A percentile compares a stretch with the other conserved stretches of the same genome.
These are phyloP conservation scores for Apiotrichum montevideense DNA, from an alignment of 1,284 basidiomycete species.

Conservation along the genomic window DNA sequence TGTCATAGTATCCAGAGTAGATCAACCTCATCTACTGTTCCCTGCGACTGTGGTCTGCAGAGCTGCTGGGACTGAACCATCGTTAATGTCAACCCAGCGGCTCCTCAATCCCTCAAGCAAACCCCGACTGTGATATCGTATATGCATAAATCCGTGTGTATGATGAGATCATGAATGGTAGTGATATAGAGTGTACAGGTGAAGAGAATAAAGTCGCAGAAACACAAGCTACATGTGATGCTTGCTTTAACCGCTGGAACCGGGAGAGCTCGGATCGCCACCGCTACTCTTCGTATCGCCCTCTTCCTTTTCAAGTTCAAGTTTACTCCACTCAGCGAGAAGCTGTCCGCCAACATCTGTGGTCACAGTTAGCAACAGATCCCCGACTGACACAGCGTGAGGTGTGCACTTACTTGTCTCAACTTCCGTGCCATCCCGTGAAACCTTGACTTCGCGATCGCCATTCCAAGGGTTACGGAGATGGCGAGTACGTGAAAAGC, in stretches of 20 bases:
- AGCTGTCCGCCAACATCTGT: conserved; percentile 61
- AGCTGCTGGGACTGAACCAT: too few species aligned
- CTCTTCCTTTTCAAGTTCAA: conserved; percentile 8
- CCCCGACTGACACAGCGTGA: too few species aligned
- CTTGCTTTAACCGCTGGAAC: not conserved
- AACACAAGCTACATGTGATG: not conserved
- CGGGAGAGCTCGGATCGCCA: not conserved
- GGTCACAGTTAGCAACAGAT: not conserved
- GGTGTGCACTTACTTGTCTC: conserved; percentile 56
- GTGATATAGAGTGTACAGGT: not conserved
- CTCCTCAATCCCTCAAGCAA: too few species aligned
- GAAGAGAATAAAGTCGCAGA: not conserved
- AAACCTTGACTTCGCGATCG: conserved; percentile 83
- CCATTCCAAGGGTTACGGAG: conserved; percentile 90
- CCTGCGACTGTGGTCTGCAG: too few species aligned
- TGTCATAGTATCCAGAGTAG: too few species aligned
- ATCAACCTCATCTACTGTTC: too few species aligned
- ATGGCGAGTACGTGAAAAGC: conserved; percentile 70
- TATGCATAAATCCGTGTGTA: conserved; percentile 2
- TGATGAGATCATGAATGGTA: not conserved
- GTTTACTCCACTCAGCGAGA: conserved; percentile 66
- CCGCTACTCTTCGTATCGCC: not conserved
- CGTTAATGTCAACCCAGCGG: too few species aligned
- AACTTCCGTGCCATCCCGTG: conserved; percentile 84
- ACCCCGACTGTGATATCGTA: not conserved